phyloP scores from a whole-genome alignment of 306 rosid species.

The Lotus japonicus region DNA sequence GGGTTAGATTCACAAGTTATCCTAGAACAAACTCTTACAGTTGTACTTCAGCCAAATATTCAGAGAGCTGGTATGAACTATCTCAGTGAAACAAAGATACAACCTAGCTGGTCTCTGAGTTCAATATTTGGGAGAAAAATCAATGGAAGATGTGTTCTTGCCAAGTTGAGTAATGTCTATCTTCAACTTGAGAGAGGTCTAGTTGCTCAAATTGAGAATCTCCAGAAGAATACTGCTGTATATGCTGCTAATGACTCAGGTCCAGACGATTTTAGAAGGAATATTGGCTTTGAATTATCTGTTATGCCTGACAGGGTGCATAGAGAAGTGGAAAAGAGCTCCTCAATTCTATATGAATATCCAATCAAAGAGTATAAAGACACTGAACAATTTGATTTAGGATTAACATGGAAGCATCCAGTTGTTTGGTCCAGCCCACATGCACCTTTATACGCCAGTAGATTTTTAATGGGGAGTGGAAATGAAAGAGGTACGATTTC shows the following conservation, averaged over 20 bases:
- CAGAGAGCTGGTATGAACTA: constrained; percentile 25
- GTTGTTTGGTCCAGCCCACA: constrained; percentile 68
- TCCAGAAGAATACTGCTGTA: constrained; percentile 35
- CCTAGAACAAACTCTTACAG: constrained; percentile 84
- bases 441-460: constrained; percentile 74
- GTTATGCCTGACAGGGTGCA: constrained; percentile 54
- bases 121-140: constrained; percentile 78
- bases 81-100: constrained; percentile 39
- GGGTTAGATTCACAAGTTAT: constrained; percentile 46
- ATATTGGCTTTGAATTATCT: constrained; percentile 66
- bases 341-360: constrained; percentile 60
- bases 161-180: constrained; percentile 72
- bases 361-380: constrained; percentile 43
- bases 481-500: constrained; percentile 96
- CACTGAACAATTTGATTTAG: constrained; percentile 62
- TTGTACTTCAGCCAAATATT: constrained; percentile 62
- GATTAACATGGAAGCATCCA: constrained; percentile 72
- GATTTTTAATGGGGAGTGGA: constrained; percentile 91
- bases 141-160: constrained; percentile 67
- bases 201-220: constrained; percentile 44
- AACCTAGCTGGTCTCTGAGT: constrained; percentile 86
- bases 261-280: constrained; percentile 37
- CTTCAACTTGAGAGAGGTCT: constrained; percentile 65
- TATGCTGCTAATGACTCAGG: constrained; percentile 22
- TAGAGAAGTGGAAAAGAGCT: constrained; percentile 42